A percentile compares a stretch with the other conserved stretches of the same genome.
phyloP scores from a whole-genome alignment of 305 asterid genomes.

The Stenogyne calaminthoides region DNA sequence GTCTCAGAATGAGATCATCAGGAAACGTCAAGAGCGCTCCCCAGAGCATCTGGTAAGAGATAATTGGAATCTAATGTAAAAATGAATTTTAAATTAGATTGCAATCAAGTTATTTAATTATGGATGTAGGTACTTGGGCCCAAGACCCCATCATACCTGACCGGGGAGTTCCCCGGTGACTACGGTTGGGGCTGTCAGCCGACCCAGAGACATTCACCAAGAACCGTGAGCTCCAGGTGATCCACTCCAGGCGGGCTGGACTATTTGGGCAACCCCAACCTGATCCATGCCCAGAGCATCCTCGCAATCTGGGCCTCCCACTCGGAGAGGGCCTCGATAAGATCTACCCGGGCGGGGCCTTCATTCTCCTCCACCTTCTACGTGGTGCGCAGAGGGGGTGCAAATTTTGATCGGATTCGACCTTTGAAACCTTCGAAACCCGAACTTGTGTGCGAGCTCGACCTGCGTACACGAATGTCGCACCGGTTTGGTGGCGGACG shows the following conservation, averaged over 20 bases:
- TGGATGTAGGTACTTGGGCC: constrained; percentile 71
- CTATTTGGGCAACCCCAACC: constrained; percentile 88
- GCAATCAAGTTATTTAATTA: too few species aligned
- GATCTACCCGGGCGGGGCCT: constrained; percentile 85
- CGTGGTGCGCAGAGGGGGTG: too few species aligned
- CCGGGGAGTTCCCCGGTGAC: constrained; percentile 95
- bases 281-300: constrained; percentile 85
- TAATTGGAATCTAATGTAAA: too few species aligned
- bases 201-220: constrained; percentile 90
- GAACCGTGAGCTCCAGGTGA: constrained; percentile 83
- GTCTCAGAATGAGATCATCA: constrained; percentile 61
- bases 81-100: too few species aligned
- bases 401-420: too few species aligned
- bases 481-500: too few species aligned
- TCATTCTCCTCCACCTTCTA: too few species aligned
- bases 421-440: too few species aligned
- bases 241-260: constrained; percentile 70
- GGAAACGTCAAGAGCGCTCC: constrained; percentile 77
- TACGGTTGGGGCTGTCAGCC: constrained; percentile 95
- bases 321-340: constrained; percentile 89
- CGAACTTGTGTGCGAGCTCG: too few species aligned
- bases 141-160: constrained; percentile 90
- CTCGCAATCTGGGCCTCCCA: constrained; percentile 79
- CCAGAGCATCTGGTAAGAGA: constrained; percentile 94
- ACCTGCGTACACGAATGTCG: too few species aligned